Conservation (phyloP, 2,329 filamentous ascomycete species). For the Macrophomina pseudophaseolina region DNA sequence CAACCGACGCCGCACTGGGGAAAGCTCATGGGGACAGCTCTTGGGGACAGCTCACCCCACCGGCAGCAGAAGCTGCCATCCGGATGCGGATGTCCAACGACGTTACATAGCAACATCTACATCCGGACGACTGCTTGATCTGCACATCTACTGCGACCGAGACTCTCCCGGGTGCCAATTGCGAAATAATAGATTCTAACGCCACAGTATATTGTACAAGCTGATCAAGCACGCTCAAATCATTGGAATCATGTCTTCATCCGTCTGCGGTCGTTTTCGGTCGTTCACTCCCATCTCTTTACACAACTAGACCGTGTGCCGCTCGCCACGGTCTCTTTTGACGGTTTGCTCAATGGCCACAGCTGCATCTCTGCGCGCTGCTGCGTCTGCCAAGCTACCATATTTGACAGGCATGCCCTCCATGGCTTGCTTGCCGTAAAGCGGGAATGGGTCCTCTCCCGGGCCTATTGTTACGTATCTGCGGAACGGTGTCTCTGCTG, state of each 20-base stretch:
- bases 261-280: not conserved
- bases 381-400: constrained; percentile 10
- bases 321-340: not conserved
- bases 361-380: constrained; percentile 15
- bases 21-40: no score
- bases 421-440: constrained; percentile 24
- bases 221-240: not conserved
- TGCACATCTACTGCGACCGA: not conserved
- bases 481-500: constrained; percentile 22
- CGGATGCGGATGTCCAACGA: no score
- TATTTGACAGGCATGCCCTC: constrained; percentile 10
- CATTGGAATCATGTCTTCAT: not conserved
- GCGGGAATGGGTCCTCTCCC: constrained; percentile 21
- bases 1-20: no score
- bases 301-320: constrained; percentile 5
- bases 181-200: not conserved
- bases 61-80: no score
- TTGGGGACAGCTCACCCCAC: no score
- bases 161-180: not conserved
- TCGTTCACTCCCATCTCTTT: not conserved
- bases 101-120: no score
- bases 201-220: not conserved
- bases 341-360: constrained; percentile 11
- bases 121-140: no score
- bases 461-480: constrained; percentile 23